These are phyloP conservation scores for Chrysophaeum taylorii DNA, from an alignment of 352 stramenopile genomes.

Conservation along the genomic window DNA sequence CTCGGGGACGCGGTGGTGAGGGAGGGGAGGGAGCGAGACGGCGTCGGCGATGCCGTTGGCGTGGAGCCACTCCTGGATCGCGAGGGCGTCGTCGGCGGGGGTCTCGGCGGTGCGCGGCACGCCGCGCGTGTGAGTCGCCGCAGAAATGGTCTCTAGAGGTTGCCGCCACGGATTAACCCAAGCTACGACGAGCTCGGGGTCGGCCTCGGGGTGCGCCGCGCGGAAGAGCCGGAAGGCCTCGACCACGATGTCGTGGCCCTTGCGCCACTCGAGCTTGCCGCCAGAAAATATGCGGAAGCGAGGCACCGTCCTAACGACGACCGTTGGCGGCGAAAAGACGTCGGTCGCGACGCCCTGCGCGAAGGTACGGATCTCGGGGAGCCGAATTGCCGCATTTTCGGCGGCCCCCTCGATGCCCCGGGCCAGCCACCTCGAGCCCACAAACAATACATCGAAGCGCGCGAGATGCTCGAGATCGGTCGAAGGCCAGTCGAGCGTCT, in stretches of 20 bases:
- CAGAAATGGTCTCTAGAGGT: conserved; percentile 10
- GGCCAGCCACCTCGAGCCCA: conserved; percentile 13
- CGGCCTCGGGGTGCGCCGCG: background rate
- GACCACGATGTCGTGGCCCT: conserved; percentile 23
- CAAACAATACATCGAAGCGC: conserved; percentile 11
- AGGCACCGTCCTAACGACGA: background rate
- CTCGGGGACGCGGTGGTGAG: background rate
- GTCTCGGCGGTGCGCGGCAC: background rate
- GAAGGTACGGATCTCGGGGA: conserved; percentile 7
- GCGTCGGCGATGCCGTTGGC: conserved; percentile 13
- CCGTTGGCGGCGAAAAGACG: background rate
- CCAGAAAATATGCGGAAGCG: conserved; percentile 13
- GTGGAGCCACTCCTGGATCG: conserved; percentile 14
- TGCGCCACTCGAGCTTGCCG: conserved; percentile 23
- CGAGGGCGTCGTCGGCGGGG: background rate
- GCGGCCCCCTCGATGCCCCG: background rate
- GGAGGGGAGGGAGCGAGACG: background rate
- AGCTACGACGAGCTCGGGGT: conserved; percentile 12
- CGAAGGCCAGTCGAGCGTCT: conserved; percentile 13
- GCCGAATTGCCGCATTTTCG: background rate
- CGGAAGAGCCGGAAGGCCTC: conserved; percentile 15
- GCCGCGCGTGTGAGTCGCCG: conserved; percentile 10
- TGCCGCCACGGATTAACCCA: conserved; percentile 20
- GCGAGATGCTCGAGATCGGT: conserved; percentile 6
- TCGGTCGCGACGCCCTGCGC: conserved; percentile 15